These are phyloP conservation scores for Ogataea dorogensis DNA, from an alignment of 805 yeast species.

Conservation along the genomic window DNA sequence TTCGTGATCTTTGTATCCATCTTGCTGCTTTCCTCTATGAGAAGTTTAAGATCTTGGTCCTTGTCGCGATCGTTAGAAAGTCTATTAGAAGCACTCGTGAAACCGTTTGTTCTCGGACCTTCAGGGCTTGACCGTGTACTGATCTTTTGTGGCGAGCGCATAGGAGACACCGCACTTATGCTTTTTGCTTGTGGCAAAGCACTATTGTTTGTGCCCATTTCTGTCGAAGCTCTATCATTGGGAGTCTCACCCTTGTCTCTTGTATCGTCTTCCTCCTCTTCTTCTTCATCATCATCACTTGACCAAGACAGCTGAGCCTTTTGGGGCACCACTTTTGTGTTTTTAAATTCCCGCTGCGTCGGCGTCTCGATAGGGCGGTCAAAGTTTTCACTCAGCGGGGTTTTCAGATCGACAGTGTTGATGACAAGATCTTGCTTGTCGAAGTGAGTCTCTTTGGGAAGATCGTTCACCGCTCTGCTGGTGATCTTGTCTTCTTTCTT, in stretches of 20 bases:
- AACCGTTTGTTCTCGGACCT: background rate
- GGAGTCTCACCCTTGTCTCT: conserved; percentile 15
- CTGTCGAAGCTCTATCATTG: background rate
- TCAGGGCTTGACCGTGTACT: conserved; percentile 1
- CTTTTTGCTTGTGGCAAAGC: background rate
- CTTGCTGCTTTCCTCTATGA: conserved; percentile 47
- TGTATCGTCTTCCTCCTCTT: conserved; percentile 24
- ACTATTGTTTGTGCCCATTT: background rate
- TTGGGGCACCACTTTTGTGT: conserved; percentile 76
- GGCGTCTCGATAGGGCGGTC: conserved; percentile 26
- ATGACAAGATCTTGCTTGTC: conserved; percentile 2
- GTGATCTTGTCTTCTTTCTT: conserved; percentile 16
- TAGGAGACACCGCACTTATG: conserved; percentile 1
- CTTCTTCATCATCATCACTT: conserved; percentile 79
- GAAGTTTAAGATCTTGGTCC: conserved; percentile 44
- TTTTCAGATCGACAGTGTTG: conserved; percentile 10
- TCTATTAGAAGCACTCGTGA: conserved; percentile 6
- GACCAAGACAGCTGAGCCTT: conserved; percentile 87
- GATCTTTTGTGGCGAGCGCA: background rate
- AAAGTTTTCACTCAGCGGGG: conserved; percentile 19
- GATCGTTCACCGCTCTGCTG: conserved; percentile 14
- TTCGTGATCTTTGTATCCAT: conserved; percentile 45
- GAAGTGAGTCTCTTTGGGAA: conserved; percentile 1
- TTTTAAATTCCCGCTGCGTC: conserved; percentile 40
- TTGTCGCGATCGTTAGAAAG: conserved; percentile 19